phyloP scores from a whole-genome alignment of 23 red algal genomes.

The Rhodosorus marinus region DNA sequence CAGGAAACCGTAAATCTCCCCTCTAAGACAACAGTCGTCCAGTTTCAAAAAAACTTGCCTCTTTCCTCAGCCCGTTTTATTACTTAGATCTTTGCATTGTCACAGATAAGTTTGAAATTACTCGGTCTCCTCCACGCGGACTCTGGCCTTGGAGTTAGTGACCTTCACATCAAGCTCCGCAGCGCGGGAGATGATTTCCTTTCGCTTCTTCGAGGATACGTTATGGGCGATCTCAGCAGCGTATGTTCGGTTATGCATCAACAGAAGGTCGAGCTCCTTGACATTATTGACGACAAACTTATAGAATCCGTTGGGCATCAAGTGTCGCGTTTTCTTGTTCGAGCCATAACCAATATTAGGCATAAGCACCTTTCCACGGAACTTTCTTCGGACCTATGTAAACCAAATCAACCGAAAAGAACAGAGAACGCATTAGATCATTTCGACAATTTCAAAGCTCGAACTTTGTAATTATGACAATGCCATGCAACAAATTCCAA shows the following conservation, averaged over 20 bases:
- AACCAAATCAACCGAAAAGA: no score
- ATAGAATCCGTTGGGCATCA: constrained; percentile 92
- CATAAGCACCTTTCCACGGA: constrained; percentile 74
- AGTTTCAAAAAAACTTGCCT: no score
- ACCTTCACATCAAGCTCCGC: constrained; percentile 68
- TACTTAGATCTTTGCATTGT: no score
- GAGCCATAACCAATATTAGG: constrained; percentile 94
- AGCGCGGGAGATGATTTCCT: constrained; percentile 68
- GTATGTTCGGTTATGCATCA: constrained; percentile 88
- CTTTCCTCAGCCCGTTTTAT: no score
- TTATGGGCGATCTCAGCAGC: constrained; percentile 70
- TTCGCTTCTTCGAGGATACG: constrained; percentile 64
- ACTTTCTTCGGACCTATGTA: constrained; percentile 85
- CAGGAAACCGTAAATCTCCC: no score
- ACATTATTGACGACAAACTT: constrained; percentile 83
- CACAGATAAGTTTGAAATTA: no score
- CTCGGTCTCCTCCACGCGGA: constrained; percentile 50
- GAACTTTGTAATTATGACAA: no score
- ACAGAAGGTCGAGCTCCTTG: constrained; percentile 58
- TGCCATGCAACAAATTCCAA: no score
- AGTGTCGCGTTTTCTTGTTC: constrained; percentile 68
- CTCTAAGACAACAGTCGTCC: no score
- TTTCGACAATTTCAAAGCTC: no score
- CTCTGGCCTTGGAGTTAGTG: constrained; percentile 51
- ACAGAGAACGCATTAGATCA: no score